Conservation (phyloP, 306 rosid species). For the Carpinus fangiana region DNA sequence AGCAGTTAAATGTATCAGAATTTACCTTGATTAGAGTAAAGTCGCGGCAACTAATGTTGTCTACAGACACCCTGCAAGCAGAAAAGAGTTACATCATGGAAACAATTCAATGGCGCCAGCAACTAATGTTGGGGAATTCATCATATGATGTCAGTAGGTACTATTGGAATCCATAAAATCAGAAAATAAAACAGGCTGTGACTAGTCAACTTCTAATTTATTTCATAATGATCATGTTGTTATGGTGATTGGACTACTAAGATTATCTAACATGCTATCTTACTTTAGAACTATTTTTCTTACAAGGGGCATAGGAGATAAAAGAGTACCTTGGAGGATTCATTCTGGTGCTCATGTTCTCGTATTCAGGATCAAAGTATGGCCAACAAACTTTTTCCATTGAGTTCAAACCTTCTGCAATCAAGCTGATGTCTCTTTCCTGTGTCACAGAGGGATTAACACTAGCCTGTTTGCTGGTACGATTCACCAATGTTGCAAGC, state of each 20-base stretch:
- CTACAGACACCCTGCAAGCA: slow-evolving; percentile 73
- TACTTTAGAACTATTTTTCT: background rate
- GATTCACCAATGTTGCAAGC: background rate
- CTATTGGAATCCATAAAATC: background rate
- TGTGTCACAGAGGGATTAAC: slow-evolving; percentile 27
- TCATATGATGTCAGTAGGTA: background rate
- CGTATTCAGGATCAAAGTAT: slow-evolving; percentile 88
- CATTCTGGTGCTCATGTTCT: slow-evolving; percentile 75
- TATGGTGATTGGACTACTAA: slow-evolving; percentile 1
- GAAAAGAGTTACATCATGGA: slow-evolving; percentile 6
- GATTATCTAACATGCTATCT: background rate
- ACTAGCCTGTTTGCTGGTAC: slow-evolving; percentile 12
- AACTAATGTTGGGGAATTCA: background rate
- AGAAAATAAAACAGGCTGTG: background rate
- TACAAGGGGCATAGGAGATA: background rate
- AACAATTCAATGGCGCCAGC: background rate
- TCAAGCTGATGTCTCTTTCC: slow-evolving; percentile 19
- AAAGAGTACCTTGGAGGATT: slow-evolving; percentile 74
- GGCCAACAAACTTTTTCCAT: slow-evolving; percentile 81
- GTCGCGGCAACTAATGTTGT: slow-evolving; percentile 57
- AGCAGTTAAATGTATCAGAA: slow-evolving; percentile 8
- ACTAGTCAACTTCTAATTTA: background rate
- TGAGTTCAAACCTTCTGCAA: slow-evolving; percentile 20
- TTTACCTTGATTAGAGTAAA: slow-evolving; percentile 74
- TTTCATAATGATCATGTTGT: background rate